phyloP scores from a whole-genome alignment of 2,329 filamentous ascomycete species.

The Cucurbitaria berberidis region DNA sequence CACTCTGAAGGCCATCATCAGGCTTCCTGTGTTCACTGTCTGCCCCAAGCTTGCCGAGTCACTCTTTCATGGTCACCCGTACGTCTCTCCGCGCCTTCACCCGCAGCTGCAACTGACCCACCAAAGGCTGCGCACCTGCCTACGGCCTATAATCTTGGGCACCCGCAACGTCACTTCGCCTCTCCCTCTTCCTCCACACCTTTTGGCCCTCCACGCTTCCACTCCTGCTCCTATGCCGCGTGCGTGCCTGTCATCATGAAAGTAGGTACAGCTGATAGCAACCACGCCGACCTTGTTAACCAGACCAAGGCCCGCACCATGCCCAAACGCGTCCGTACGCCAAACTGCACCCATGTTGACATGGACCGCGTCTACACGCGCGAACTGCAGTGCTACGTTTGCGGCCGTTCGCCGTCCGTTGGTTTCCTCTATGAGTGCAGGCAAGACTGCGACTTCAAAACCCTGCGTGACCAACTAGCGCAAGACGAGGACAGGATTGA shows the following conservation, averaged over 20 bases:
- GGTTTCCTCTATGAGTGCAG: slow-evolving; percentile 79
- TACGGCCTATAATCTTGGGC: background rate
- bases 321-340: slow-evolving; percentile 26
- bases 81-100: background rate
- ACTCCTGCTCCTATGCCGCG: background rate
- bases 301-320: background rate
- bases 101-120: background rate
- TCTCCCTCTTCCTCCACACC: slow-evolving; percentile 1
- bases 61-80: slow-evolving; percentile 12
- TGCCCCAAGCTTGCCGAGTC: slow-evolving; percentile 1
- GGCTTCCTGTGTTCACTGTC: background rate
- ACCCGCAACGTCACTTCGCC: background rate
- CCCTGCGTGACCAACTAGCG: slow-evolving; percentile 11
- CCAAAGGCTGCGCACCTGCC: slow-evolving; percentile 4
- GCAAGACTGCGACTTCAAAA: slow-evolving; percentile 58
- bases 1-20: background rate
- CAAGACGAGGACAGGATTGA: background rate
- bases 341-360: slow-evolving; percentile 69
- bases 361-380: slow-evolving; percentile 69
- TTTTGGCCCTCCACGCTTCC: slow-evolving; percentile 1
- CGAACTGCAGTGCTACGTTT: slow-evolving; percentile 62
- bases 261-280: slow-evolving; percentile 11
- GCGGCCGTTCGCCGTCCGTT: slow-evolving; percentile 61
- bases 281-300: background rate
- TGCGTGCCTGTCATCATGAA: slow-evolving; percentile 11